phyloP scores from a whole-genome alignment of 306 rosid genomes.

The Hippophae gyantsensis region DNA sequence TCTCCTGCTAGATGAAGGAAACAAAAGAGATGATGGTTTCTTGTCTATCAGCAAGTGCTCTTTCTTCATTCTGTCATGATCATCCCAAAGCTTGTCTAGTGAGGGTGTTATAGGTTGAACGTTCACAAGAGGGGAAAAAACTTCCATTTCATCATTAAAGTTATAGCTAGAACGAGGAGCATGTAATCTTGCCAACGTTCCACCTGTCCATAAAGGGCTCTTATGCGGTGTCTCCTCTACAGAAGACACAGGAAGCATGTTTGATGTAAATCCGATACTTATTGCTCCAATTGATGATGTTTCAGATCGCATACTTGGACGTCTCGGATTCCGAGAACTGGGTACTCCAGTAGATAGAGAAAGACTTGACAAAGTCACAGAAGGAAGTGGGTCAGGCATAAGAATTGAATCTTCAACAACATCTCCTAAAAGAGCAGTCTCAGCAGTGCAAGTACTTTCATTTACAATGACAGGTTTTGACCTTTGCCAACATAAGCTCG shows the following conservation, averaged over 20 bases:
- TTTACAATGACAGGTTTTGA: constrained; percentile 83
- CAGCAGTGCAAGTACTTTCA: constrained; percentile 67
- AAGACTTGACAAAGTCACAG: constrained; percentile 55
- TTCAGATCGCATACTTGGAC: constrained; percentile 41
- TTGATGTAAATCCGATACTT: constrained; percentile 43
- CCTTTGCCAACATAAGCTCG: constrained; percentile 98
- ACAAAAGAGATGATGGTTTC: constrained; percentile 55
- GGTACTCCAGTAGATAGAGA: constrained; percentile 47
- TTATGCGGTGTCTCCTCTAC: constrained; percentile 75
- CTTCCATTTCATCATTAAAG: constrained; percentile 98
- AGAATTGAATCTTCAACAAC: constrained; percentile 88
- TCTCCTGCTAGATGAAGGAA: constrained; percentile 66
- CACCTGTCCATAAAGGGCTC: constrained; percentile 76
- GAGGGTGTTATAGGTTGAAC: constrained; percentile 89
- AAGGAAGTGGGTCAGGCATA: constrained; percentile 98
- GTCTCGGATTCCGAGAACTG: constrained; percentile 57
- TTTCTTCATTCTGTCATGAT: constrained; percentile 57
- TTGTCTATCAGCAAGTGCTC: constrained; percentile 57
- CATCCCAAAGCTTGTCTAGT: constrained; percentile 73
- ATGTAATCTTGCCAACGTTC: constrained; percentile 59
- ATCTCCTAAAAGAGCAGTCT: constrained; percentile 84
- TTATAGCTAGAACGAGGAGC: constrained; percentile 73
- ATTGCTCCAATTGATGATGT: constrained; percentile 40
- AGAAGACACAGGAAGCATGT: constrained; percentile 31
- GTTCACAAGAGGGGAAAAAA: constrained; percentile 96